Base-by-base conservation (phyloP, 2,329 filamentous ascomycete species). In the Colletotrichum limetticola region DNA sequence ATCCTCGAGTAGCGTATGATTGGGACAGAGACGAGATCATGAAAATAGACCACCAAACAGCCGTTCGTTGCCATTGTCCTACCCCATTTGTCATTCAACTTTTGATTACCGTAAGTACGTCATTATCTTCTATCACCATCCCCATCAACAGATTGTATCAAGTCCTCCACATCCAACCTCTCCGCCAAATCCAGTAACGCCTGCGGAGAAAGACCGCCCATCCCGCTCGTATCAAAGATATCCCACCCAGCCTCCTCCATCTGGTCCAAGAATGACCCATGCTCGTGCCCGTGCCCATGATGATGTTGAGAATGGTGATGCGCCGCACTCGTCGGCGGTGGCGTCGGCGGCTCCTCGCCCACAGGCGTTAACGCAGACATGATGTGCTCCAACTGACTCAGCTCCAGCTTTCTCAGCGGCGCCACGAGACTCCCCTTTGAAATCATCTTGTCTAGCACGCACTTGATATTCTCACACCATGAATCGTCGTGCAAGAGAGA, bases 381-480 rank as follows among this genome's bases (percentile, higher is more conserved):
- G 26, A 81, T 82, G 4, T 81, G 79, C 52, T 84, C 82, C 4
- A 84, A 74, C 53, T 83, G 82, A n/a, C 76, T 77, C 1, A 84
- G 77, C 19, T 84, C 83, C 1, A 80, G 77, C 46, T 80, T 82
- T 2, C 83, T 77, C 0, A 85, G 68, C 1, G 82, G 82, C 3
- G 83, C 82, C 0, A 82, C 80, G 0, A 83, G 66, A 61, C 81
- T 84, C 0, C 82, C 83, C 30, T 83, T 83, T 1, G 77, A 66
- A 6, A 83, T 82, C 24, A 84, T 76, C 12, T 79, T 82, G 55
- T 84, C 82, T 0, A 84, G 75, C 3, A 85, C 80, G 32, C 80
- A 79, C 6, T 77, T 74, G 3, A 82, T 78, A 42, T 84, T 80
- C 0, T 83, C 80, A 0, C 77, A 79, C 83, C 83, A 84, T 7